phyloP scores from a whole-genome alignment of 176 grass and related monocot genomes.

The Aegilops tauschii region DNA sequence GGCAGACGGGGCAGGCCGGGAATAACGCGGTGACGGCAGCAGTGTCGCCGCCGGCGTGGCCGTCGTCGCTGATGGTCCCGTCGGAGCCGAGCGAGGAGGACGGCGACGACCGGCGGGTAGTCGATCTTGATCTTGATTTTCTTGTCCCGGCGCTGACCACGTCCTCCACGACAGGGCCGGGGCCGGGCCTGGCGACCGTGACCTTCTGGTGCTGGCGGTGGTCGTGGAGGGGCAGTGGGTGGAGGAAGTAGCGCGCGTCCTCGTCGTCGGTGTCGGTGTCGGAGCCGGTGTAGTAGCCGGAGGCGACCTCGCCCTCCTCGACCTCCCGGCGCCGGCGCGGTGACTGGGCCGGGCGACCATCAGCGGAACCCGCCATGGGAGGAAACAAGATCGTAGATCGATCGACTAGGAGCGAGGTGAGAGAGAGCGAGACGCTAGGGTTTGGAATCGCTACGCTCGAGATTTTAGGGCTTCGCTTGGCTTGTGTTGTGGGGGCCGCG shows the following conservation, averaged over 20 bases:
- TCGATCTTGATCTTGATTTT: background rate
- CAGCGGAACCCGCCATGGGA: background rate
- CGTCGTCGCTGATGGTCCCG: background rate
- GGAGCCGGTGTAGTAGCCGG: background rate
- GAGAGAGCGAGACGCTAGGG: background rate
- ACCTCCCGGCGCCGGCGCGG: background rate
- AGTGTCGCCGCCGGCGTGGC: background rate
- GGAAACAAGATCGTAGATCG: background rate
- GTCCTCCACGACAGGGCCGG: too few species aligned
- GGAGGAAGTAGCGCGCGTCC: background rate
- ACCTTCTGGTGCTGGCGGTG: background rate
- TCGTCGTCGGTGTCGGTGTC: constrained; percentile 15
- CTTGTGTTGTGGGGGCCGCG: background rate
- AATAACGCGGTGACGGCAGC: background rate
- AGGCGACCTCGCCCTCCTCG: constrained; percentile 30
- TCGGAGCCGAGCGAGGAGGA: background rate
- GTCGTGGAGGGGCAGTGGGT: background rate
- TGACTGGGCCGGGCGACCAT: background rate
- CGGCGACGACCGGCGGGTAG: too few species aligned
- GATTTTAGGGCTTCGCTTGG: background rate
- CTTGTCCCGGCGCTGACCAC: too few species aligned
- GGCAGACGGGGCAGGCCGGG: background rate
- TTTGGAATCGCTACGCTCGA: background rate
- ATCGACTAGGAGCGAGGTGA: background rate
- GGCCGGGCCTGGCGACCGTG: too few species aligned